Evolutionary conservation across 1,139 yeast genomes (phyloP).

Genomic region (Protomyces pachydermus): DNA sequence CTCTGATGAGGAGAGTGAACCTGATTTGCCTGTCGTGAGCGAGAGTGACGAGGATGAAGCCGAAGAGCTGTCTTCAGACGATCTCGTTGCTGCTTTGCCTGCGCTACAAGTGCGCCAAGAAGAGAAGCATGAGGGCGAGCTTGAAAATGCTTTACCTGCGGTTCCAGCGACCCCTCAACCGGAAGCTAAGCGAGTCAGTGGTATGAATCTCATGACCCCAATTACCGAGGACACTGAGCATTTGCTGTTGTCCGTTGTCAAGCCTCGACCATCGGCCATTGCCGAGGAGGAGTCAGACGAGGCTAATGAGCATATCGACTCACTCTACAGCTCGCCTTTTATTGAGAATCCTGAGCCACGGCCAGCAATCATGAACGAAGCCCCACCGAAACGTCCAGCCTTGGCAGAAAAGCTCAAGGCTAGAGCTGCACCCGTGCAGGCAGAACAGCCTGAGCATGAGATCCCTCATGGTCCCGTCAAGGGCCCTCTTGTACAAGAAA

Average conservation of each 20-base stretch:
- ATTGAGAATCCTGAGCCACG: conserved; percentile 32
- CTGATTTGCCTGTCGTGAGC: conserved; percentile 27
- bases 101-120: not conserved
- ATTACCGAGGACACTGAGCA: conserved; percentile 39
- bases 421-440: not conserved
- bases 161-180: conserved; percentile 33
- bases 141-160: not conserved
- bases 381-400: not conserved
- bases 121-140: no score
- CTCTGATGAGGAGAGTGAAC: conserved; percentile 25
- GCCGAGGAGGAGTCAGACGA: conserved; percentile 22
- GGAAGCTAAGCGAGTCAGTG: conserved; percentile 16
- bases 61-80: conserved; percentile 5
- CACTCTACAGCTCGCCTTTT: conserved; percentile 32
- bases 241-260: conserved; percentile 30
- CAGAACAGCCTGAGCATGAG: not conserved
- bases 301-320: not conserved
- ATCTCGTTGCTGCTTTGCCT: not conserved
- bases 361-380: not conserved
- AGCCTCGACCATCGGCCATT: conserved; percentile 16
- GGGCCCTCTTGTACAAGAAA: conserved; percentile 30
- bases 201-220: conserved; percentile 37
- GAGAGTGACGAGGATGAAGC: conserved; percentile 14
- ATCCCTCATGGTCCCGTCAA: not conserved
- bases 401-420: not conserved